phyloP scores from a whole-genome alignment of 805 yeast species.

The Candida andamanensis region DNA sequence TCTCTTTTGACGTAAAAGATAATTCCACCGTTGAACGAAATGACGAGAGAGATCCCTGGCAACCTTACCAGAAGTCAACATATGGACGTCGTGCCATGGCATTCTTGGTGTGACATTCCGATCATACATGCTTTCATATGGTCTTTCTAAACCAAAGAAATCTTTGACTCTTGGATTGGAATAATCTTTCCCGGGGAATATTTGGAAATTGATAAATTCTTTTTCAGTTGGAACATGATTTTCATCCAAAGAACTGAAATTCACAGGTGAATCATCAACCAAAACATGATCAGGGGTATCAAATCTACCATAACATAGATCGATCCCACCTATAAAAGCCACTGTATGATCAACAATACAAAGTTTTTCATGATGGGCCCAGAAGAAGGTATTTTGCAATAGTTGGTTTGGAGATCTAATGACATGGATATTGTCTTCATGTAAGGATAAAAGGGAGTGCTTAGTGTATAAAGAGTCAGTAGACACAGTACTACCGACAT shows the following conservation, averaged over 20 bases:
- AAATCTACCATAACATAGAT: slow-evolving; percentile 90
- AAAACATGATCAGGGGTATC: slow-evolving; percentile 96
- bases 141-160: slow-evolving; percentile 72
- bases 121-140: slow-evolving; percentile 90
- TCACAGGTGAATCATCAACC: slow-evolving; percentile 58
- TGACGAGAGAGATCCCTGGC: slow-evolving; percentile 92
- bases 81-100: slow-evolving; percentile 99
- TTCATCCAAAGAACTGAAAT: slow-evolving; percentile 25
- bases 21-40: slow-evolving; percentile 97
- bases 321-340: slow-evolving; percentile 93
- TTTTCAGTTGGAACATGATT: slow-evolving; percentile 30
- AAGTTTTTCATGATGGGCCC: slow-evolving; percentile 98
- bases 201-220: slow-evolving; percentile 48
- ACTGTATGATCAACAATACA: slow-evolving; percentile 81
- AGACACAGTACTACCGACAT: slow-evolving; percentile 88
- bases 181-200: slow-evolving; percentile 95
- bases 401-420: slow-evolving; percentile 94
- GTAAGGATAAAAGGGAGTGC: slow-evolving; percentile 81
- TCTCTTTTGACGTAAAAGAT: slow-evolving; percentile 82
- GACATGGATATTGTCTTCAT: slow-evolving; percentile 77
- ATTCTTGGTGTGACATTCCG: slow-evolving; percentile 77
- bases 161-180: slow-evolving; percentile 93
- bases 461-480: slow-evolving; percentile 94
- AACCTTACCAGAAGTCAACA: slow-evolving; percentile 89
- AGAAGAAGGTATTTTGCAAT: slow-evolving; percentile 85